Conservation (phyloP, 805 yeast genomes). For the Danielia reshetovae region DNA sequence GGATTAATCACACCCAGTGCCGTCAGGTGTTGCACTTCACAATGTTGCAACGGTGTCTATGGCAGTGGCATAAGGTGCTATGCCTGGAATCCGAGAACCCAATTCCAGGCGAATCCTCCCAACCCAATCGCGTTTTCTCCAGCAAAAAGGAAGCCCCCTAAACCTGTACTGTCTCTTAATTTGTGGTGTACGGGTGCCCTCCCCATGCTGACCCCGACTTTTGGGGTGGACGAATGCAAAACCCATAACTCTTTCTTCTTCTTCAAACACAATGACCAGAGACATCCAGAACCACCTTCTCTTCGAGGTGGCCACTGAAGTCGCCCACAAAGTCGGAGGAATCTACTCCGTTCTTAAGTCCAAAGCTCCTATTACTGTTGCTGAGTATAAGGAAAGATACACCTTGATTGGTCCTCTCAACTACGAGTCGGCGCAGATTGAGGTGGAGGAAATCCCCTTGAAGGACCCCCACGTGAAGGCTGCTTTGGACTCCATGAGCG, state of each 20-base stretch:
- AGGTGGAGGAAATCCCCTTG: constrained; percentile 72
- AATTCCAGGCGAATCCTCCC: too few relatives aligned
- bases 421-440: constrained; percentile 67
- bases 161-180: too few relatives aligned
- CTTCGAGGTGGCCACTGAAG: constrained; percentile 95
- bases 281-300: constrained; percentile 84
- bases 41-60: too few relatives aligned
- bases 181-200: not conserved
- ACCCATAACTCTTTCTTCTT: not conserved
- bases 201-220: constrained; percentile 1
- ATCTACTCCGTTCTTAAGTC: constrained; percentile 95
- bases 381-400: constrained; percentile 86
- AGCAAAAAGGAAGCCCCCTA: not conserved
- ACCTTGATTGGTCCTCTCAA: constrained; percentile 84
- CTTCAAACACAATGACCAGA: constrained; percentile 51
- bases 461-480: constrained; percentile 51
- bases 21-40: too few relatives aligned
- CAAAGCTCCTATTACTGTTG: constrained; percentile 93
- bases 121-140: too few relatives aligned
- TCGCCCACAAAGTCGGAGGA: constrained; percentile 97
- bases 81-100: too few relatives aligned
- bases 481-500: constrained; percentile 73
- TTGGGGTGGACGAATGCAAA: not conserved
- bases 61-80: too few relatives aligned
- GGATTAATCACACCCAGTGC: too few relatives aligned